Conservation (phyloP, 352 stramenopile genomes). For the Elongisporangium undulatum region DNA sequence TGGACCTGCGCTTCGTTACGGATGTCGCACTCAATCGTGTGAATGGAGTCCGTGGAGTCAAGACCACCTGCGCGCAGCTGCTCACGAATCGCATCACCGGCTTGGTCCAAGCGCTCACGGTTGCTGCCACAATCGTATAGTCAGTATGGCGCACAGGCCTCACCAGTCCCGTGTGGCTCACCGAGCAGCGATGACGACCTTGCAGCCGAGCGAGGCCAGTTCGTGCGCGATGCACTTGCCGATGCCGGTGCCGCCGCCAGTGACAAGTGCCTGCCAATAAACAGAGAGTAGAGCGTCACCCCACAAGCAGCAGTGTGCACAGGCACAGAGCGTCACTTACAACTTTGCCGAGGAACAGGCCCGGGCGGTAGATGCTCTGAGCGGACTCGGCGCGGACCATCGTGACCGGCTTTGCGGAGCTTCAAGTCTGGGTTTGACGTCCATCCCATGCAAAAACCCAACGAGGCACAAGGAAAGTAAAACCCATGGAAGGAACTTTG, state of each 20-base stretch:
- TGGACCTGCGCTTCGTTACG: slow-evolving; percentile 38
- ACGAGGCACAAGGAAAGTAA: too few species aligned
- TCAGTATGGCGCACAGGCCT: neutral
- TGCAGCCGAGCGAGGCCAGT: slow-evolving; percentile 58
- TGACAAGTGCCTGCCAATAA: slow-evolving; percentile 52
- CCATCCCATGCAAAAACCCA: too few species aligned
- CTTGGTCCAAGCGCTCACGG: slow-evolving; percentile 38
- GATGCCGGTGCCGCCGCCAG: slow-evolving; percentile 75
- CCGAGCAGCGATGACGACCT: slow-evolving; percentile 64
- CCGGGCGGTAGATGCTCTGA: slow-evolving; percentile 43
- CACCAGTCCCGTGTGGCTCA: slow-evolving; percentile 4
- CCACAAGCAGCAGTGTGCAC: neutral
- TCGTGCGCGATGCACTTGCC: slow-evolving; percentile 71
- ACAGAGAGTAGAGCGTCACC: neutral
- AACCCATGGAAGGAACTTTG: too few species aligned
- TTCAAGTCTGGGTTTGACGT: neutral
- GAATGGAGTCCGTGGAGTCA: slow-evolving; percentile 24
- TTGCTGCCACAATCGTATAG: slow-evolving; percentile 27
- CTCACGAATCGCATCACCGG: slow-evolving; percentile 40
- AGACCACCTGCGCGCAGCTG: slow-evolving; percentile 21
- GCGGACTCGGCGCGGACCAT: slow-evolving; percentile 29
- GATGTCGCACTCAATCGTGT: slow-evolving; percentile 53
- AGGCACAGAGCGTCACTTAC: slow-evolving; percentile 16
- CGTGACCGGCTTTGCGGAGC: slow-evolving; percentile 3
- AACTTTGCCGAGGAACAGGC: slow-evolving; percentile 60